Conservation (phyloP, 1,284 basidiomycete species). For the Pterula multifida region DNA sequence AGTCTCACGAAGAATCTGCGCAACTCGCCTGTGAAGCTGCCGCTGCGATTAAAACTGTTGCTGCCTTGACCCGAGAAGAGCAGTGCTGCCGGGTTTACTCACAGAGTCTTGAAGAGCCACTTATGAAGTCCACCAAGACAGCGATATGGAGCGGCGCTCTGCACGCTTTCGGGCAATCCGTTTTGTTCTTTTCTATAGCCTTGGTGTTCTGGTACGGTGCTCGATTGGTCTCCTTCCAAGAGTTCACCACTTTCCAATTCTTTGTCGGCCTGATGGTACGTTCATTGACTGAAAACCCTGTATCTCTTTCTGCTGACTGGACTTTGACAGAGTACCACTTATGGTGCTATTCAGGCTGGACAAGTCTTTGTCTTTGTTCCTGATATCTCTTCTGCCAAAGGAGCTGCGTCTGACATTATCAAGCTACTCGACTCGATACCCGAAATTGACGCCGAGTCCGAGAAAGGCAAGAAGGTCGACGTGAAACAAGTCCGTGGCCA, state of each 20-base stretch:
- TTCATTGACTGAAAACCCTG: conserved; percentile 16
- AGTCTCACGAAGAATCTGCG: conserved; percentile 73
- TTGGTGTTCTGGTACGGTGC: conserved; percentile 84
- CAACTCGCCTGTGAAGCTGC: conserved; percentile 92
- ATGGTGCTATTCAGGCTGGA: conserved; percentile 71
- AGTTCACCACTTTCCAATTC: conserved; percentile 61
- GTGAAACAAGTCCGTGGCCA: conserved; percentile 48
- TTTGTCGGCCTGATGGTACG: conserved; percentile 75
- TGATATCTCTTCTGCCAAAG: conserved; percentile 81
- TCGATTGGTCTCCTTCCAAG: conserved; percentile 44
- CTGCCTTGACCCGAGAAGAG: conserved; percentile 77
- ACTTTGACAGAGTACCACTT: conserved; percentile 44
- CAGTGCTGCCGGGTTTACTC: conserved; percentile 70
- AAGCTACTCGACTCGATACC: conserved; percentile 67
- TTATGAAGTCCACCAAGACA: conserved; percentile 51
- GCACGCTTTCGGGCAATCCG: conserved; percentile 72
- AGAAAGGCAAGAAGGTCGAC: conserved; percentile 50
- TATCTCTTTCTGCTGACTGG: conserved; percentile 11
- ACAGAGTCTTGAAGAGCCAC: conserved; percentile 59
- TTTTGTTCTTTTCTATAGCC: conserved; percentile 75
- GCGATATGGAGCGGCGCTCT: conserved; percentile 67
- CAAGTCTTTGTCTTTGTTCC: conserved; percentile 90
- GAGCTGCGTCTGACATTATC: conserved; percentile 70
- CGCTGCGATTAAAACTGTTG: conserved; percentile 88
- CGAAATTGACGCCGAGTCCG: conserved; percentile 74